Percentiles rank a stretch among this genome's conserved stretches.
phyloP scores from a whole-genome alignment of 148 eudicot genomes.

The Bassia scoparia region DNA sequence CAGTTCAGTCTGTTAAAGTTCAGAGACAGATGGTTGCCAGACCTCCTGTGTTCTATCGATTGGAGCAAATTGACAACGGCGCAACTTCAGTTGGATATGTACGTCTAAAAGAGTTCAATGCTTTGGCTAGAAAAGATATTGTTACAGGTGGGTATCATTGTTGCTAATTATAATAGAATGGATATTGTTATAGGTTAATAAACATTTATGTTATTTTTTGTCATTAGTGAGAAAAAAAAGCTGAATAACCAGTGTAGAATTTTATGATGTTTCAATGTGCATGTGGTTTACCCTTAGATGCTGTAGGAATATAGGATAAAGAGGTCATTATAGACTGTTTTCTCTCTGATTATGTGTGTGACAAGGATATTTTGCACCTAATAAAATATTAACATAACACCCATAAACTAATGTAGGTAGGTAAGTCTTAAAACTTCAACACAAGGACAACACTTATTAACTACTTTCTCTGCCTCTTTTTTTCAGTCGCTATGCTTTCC shows the following conservation, averaged over 20 bases:
- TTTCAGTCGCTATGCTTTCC: too few species aligned
- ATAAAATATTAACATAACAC: too few species aligned
- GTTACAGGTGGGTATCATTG: conserved; percentile 55
- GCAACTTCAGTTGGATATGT: conserved; percentile 72
- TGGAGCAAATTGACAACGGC: conserved; percentile 64
- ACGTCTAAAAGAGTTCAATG: conserved; percentile 94
- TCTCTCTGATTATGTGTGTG: too few species aligned
- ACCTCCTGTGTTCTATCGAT: conserved; percentile 76
- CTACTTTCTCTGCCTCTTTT: too few species aligned
- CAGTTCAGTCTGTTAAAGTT: conserved; percentile 60
- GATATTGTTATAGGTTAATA: background rate
- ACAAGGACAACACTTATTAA: too few species aligned
- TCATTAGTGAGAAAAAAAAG: background rate
- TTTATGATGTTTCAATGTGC: background rate
- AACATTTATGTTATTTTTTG: background rate
- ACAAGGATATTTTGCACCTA: too few species aligned
- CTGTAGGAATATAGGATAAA: too few species aligned
- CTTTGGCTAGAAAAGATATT: conserved; percentile 86
- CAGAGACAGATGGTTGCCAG: conserved; percentile 81
- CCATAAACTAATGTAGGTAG: too few species aligned
- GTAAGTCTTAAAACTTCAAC: too few species aligned
- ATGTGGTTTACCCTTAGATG: too few species aligned
- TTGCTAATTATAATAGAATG: background rate
- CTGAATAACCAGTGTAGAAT: background rate
- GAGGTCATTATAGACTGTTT: too few species aligned